phyloP scores from a whole-genome alignment of 2,329 filamentous ascomycete genomes.

The Sarocladium oryzae region DNA sequence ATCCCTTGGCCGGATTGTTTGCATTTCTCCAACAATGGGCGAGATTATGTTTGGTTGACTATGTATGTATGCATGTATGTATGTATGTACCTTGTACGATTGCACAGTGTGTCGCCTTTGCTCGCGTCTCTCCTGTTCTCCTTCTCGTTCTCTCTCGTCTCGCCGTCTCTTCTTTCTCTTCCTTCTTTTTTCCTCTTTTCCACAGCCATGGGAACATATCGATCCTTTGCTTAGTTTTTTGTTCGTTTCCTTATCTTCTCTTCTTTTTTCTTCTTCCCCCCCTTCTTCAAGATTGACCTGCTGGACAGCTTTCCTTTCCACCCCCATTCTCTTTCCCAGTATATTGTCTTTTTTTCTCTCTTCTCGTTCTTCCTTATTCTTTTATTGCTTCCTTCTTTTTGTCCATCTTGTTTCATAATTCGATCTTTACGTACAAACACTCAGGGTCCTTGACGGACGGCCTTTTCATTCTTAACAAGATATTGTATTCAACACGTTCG shows the following conservation, averaged over 20 bases:
- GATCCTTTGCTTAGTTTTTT: slow-evolving; percentile 1
- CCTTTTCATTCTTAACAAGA: neutral
- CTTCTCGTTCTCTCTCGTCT: neutral
- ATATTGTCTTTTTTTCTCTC: neutral
- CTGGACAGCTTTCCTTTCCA: slow-evolving; percentile 7
- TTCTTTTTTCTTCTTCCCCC: neutral
- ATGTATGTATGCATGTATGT: too few relatives aligned
- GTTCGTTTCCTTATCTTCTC: neutral
- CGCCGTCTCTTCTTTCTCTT: neutral
- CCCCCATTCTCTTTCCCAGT: neutral
- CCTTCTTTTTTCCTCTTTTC: neutral
- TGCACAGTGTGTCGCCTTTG: too few relatives aligned
- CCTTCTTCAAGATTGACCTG: neutral
- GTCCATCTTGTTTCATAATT: too few relatives aligned
- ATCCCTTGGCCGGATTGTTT: slow-evolving; percentile 6
- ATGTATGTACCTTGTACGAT: too few relatives aligned
- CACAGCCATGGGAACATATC: neutral
- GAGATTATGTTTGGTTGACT: too few relatives aligned
- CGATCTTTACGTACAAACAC: too few relatives aligned
- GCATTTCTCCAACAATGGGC: too few relatives aligned
- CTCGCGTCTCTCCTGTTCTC: neutral
- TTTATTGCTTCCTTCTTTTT: neutral
- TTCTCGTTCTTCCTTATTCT: neutral
- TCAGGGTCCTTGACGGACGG: slow-evolving; percentile 6
- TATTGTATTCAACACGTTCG: neutral